These are phyloP conservation scores for Suillus decipiens DNA, from an alignment of 768 basidiomycete genomes.

Conservation along the genomic window DNA sequence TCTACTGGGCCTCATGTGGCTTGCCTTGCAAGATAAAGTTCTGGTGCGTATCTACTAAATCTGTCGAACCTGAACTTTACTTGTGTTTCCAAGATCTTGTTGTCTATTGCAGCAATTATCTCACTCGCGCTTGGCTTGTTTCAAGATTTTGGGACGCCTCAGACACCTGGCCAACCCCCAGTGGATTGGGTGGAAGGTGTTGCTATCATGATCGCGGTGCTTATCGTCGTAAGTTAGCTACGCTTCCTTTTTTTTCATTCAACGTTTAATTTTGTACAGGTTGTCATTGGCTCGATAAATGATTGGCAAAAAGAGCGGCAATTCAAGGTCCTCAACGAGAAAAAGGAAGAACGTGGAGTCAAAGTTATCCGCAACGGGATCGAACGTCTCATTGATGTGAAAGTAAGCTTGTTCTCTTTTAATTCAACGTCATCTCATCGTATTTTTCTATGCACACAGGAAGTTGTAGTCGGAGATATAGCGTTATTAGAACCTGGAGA, in stretches of 20 bases:
- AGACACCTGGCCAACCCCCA: constrained; percentile 59
- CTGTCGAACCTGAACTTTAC: constrained; percentile 3
- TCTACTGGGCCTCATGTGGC: constrained; percentile 78
- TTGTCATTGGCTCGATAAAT: constrained; percentile 90
- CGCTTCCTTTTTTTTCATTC: neutral
- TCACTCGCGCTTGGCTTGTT: constrained; percentile 94
- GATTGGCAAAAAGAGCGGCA: constrained; percentile 99
- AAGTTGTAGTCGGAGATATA: constrained; percentile 93
- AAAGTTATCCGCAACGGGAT: constrained; percentile 77
- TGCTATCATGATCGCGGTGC: constrained; percentile 73
- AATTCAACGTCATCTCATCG: neutral
- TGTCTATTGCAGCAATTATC: constrained; percentile 90
- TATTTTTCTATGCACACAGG: constrained; percentile 43
- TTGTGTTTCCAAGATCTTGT: constrained; percentile 59
- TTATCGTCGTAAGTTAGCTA: constrained; percentile 63
- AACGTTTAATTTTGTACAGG: constrained; percentile 40
- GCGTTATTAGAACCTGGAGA: constrained; percentile 93
- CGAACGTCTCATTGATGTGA: constrained; percentile 78
- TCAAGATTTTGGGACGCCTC: constrained; percentile 82
- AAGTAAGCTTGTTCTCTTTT: constrained; percentile 42
- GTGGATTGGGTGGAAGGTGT: constrained; percentile 99
- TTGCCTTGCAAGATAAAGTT: constrained; percentile 88
- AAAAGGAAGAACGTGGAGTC: constrained; percentile 91
- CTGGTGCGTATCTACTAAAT: constrained; percentile 51
- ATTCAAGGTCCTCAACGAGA: constrained; percentile 88